Percentiles rank a stretch among this genome's conserved stretches.
Evolutionary conservation across 495 filamentous ascomycete species (phyloP).

Genomic region (Hypoxylon fuscum): DNA sequence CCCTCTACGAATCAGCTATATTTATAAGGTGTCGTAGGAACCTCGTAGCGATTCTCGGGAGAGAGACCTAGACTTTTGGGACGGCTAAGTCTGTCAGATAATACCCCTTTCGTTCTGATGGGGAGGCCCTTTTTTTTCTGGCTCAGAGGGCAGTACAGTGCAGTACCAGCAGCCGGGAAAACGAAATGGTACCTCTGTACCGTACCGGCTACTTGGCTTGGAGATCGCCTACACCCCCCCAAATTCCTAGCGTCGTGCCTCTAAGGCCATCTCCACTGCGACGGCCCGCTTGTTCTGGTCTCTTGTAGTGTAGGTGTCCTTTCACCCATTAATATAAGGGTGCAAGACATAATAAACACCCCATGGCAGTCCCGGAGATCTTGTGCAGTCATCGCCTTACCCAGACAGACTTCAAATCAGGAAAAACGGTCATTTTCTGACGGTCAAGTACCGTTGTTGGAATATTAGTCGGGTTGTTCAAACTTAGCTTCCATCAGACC

Average conservation of each 20-base stretch:
- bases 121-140: slow-evolving; percentile 11
- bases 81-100: slow-evolving; percentile 13
- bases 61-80: slow-evolving; percentile 8
- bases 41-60: slow-evolving; percentile 20
- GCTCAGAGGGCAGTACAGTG: slow-evolving; percentile 5
- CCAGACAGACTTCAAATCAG: slow-evolving; percentile 17
- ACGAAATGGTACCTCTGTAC: slow-evolving; percentile 37
- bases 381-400: slow-evolving; percentile 26
- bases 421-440: slow-evolving; percentile 23
- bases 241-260: slow-evolving; percentile 41
- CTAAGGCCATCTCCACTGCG: slow-evolving; percentile 39
- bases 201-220: slow-evolving; percentile 41
- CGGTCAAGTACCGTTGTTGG: slow-evolving; percentile 20
- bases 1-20: slow-evolving; percentile 3
- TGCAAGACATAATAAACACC: slow-evolving; percentile 33
- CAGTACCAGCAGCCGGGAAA: slow-evolving; percentile 20
- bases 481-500: slow-evolving; percentile 40
- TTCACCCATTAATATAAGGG: slow-evolving; percentile 23
- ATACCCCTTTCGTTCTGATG: slow-evolving; percentile 18
- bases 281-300: slow-evolving; percentile 42
- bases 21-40: slow-evolving; percentile 10
- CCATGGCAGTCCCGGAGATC: slow-evolving; percentile 27
- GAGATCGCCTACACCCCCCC: slow-evolving; percentile 43
- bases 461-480: slow-evolving; percentile 35
- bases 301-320: slow-evolving; percentile 30